phyloP scores from a whole-genome alignment of 176 grass and related monocot species.

The Chloris gayana region DNA sequence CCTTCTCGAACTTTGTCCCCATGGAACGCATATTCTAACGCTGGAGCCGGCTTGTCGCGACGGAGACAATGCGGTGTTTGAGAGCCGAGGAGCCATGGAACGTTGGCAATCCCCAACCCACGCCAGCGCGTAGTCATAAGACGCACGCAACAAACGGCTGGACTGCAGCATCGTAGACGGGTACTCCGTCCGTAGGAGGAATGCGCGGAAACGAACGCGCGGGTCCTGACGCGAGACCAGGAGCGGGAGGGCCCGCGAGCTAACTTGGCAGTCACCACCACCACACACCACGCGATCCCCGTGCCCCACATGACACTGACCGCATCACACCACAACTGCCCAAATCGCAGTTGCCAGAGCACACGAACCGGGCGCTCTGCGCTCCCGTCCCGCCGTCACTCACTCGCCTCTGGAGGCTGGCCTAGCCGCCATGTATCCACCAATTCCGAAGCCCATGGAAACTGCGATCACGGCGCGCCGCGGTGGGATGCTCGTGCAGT shows the following conservation, averaged over 20 bases:
- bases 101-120: too few species aligned
- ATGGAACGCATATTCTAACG: too few species aligned
- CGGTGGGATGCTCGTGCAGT: constrained; percentile 22
- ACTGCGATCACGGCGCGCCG: constrained; percentile 36
- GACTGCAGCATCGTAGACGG: constrained; percentile 2
- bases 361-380: neutral
- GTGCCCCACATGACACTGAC: neutral
- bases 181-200: constrained; percentile 5
- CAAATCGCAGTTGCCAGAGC: neutral
- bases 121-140: neutral
- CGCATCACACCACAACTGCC: neutral
- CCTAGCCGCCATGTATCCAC: neutral
- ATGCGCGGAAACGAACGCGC: neutral
- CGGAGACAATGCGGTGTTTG: too few species aligned
- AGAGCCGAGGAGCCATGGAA: too few species aligned
- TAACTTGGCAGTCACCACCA: constrained; percentile 26
- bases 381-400: neutral
- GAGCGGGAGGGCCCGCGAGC: neutral
- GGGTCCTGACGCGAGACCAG: constrained; percentile 45
- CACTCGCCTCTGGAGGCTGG: neutral
- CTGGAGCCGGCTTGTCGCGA: too few species aligned
- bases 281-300: constrained; percentile 34
- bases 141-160: constrained; percentile 28
- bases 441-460: constrained; percentile 24
- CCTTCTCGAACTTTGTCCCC: too few species aligned